Conservation (phyloP, 83 land plant genomes). For the Diphasiastrum complanatum region DNA sequence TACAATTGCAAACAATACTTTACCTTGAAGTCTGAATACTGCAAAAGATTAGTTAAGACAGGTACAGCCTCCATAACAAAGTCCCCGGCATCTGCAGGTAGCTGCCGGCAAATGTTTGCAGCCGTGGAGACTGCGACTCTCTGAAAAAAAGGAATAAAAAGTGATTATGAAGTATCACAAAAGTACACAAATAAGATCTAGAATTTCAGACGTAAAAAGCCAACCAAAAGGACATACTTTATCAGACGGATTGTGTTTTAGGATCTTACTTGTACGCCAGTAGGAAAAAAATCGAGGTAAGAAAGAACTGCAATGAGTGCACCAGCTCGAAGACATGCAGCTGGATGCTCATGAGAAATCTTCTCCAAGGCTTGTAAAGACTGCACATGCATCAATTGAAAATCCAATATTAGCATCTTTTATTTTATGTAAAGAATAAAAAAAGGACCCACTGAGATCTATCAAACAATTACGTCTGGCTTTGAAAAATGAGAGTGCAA, state of each 20-base stretch:
- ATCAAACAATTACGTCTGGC: too few species aligned
- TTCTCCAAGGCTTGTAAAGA: conserved; percentile 96
- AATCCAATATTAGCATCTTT: too few species aligned
- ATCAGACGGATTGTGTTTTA: too few species aligned
- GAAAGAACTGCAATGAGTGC: conserved; percentile 95
- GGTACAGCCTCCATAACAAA: conserved; percentile 93
- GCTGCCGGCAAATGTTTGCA: conserved; percentile 96
- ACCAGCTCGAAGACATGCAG: conserved; percentile 91
- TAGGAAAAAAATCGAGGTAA: conserved; percentile 95
- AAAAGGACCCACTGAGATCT: too few species aligned
- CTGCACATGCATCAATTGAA: too few species aligned
- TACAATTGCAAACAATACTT: too few species aligned
- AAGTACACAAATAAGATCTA: neutral
- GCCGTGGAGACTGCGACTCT: conserved; percentile 93
- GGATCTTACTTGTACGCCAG: conserved; percentile 94
- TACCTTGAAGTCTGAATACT: conserved; percentile 86
- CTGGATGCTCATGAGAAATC: conserved; percentile 97
- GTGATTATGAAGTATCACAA: too few species aligned
- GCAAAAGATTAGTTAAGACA: conserved; percentile 75
- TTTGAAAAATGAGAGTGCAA: too few species aligned
- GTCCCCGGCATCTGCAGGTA: conserved; percentile 88
- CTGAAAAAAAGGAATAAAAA: conserved; percentile 37
- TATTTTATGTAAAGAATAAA: too few species aligned
- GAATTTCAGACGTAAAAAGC: too few species aligned
- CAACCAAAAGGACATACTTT: too few species aligned